These are phyloP conservation scores for Plasmodium knowlesi DNA, from an alignment of 169 alveolate genomes.

Conservation along the genomic window DNA sequence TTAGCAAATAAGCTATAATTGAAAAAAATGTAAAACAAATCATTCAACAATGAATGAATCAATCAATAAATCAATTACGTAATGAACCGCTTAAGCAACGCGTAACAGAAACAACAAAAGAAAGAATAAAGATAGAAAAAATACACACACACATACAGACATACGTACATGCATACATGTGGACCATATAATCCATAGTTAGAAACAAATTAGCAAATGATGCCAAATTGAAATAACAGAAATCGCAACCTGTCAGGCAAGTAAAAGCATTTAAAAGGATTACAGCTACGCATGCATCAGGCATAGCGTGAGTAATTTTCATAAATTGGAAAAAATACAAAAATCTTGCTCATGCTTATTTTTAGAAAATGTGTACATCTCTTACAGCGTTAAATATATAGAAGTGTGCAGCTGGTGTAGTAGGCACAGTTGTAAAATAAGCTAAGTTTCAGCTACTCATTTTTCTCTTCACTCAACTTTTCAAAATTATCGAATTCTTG, in stretches of 20 bases:
- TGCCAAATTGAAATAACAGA: background rate
- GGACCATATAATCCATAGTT: background rate
- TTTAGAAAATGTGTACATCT: background rate
- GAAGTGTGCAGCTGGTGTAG: background rate
- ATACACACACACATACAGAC: background rate
- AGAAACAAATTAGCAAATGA: background rate
- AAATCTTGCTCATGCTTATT: background rate
- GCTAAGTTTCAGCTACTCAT: background rate
- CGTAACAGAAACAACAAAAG: background rate
- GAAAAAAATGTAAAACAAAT: constrained; percentile 2
- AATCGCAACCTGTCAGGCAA: background rate
- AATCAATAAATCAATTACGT: constrained; percentile 3
- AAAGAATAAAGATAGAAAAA: no score
- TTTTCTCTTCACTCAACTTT: constrained; percentile 16
- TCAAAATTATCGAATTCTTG: constrained; percentile 65
- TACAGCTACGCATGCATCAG: background rate
- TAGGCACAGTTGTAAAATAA: background rate
- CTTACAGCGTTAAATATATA: constrained; percentile 1
- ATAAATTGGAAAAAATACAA: background rate
- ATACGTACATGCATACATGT: background rate
- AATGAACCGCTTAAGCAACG: background rate
- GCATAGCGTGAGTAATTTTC: background rate
- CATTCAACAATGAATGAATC: background rate
- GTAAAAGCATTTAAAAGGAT: background rate
- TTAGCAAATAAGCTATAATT: constrained; percentile 36